These are phyloP conservation scores for Parascedosporium putredinis DNA, from an alignment of 2,329 filamentous ascomycete species.

Conservation along the genomic window DNA sequence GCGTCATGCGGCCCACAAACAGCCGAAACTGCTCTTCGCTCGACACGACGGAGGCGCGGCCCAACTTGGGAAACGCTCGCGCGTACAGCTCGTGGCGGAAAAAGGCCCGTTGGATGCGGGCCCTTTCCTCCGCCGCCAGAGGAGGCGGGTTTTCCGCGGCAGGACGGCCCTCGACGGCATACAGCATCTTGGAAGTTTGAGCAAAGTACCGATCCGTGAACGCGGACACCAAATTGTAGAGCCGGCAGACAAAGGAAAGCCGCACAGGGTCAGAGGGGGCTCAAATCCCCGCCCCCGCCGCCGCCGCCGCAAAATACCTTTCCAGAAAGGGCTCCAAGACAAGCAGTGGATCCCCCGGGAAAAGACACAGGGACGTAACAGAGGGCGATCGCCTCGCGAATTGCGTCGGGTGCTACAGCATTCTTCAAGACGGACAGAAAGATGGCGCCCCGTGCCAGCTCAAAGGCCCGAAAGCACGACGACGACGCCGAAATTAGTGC, in stretches of 20 bases:
- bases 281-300: background rate
- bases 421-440: background rate
- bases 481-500: background rate
- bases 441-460: background rate
- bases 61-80: background rate
- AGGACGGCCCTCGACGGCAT: background rate
- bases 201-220: background rate
- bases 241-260: background rate
- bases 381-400: background rate
- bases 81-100: conserved; percentile 2
- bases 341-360: background rate
- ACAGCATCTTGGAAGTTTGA: background rate
- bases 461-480: background rate
- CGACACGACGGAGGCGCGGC: background rate
- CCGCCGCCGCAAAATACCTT: background rate
- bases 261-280: background rate
- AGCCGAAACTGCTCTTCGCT: background rate
- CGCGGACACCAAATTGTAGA: background rate
- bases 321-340: background rate
- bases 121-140: background rate
- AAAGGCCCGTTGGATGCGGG: background rate
- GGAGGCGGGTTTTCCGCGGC: background rate
- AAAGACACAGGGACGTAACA: background rate
- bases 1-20: background rate
- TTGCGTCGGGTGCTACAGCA: background rate